Evolutionary conservation across 257 asterid species (phyloP), one percentile per base, ranked within the genome.

Genomic region (Lantana camara): DNA sequence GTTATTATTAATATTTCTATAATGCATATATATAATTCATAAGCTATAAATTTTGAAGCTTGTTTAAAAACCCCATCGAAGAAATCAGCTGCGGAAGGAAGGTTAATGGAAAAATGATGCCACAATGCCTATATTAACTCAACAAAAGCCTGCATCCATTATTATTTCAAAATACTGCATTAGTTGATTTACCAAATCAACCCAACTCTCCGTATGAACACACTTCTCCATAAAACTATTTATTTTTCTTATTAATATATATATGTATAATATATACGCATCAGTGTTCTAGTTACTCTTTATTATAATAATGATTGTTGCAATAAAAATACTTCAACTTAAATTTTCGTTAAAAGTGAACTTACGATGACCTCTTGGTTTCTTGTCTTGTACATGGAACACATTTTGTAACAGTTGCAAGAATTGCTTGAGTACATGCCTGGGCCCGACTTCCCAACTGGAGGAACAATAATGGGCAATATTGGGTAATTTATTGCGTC

Each of bases 361-460:
- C 48, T 65, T 23, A 11, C n/a, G n/a, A n/a, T 48, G 24, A 40
- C 20, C 13, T 13, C 11, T 2, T 9, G 22, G 67, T 32, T 47
- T 63, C 46, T 68, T 21, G 10, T 69, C 24, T 41, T 41, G 51
- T 29, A 40, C 9, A 11, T 57, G 15, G n/a, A 13, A 23, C 67
- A 20, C 41, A 37, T 73, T 58, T 50, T 68, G 49, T 17, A 47
- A 67, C 73, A 94, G 97, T 80, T 94, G 76, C 99, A 94, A 84
- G 97, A 94, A 75, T 76, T 94, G 79, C 88, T 94, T 50, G 99
- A 94, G 68, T 83, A 88, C 85, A 88, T 94, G 97, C 99, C 97
- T 17, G 99, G 97, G 63, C 99, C 99, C 44, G 99, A 94, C 78
- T 94, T 94, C 74, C 99, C 99, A 30, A 94, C 99, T 47, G 99